Base-by-base conservation (phyloP, 2,329 filamentous ascomycete genomes). In the Zopfia rhizophila region DNA sequence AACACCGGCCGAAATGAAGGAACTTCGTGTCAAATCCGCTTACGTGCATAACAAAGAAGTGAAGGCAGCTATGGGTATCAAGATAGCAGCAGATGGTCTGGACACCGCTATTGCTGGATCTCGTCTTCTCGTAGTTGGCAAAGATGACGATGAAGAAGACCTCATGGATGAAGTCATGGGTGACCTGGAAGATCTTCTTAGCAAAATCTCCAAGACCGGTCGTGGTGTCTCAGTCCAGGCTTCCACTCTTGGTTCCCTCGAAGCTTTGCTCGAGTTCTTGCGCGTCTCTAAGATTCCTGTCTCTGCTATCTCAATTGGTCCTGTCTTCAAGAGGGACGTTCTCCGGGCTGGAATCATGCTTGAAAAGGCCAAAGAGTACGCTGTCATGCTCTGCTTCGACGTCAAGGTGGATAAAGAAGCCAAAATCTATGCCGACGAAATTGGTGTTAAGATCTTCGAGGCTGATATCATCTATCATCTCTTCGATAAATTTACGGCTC, bases 21-120 rank as follows among this genome's bases (percentile, higher is more conserved):
- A 99, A 72, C 76, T 99, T 56, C 91, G 95, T 72, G 84, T 99
- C 64, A 97, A 97, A 77, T 96, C 92, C 3, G 83, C 87, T 53
- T 99, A 99, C 66, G 93, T 99, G 21, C 95, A 99, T 80, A 97
- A 99, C 80, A 97, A 99, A 79, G 91, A 96, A 73, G 92, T 97
- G 77, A 99, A 97, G 81, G 94, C 95, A 14, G 91, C 94, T 7
- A 84, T 99, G 66, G 94, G 94, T 88, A 91, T 99, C 73, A 99
- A 99, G 84, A 97, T 99, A 69, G 91, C 91, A 54, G 94, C 93
- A 31, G 95, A 96, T 61, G 91, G 92, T 54, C 88, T 99, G 16
- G 94, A 99, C 72, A 88, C 90, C 52, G 94, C 95, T 59, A 97
- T 99, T 72, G 94, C 94, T 51, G 94, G 94, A 70, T 99, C 95